Base-by-base conservation (phyloP, 2,329 filamentous ascomycete genomes). In the Fusarium illudens region DNA sequence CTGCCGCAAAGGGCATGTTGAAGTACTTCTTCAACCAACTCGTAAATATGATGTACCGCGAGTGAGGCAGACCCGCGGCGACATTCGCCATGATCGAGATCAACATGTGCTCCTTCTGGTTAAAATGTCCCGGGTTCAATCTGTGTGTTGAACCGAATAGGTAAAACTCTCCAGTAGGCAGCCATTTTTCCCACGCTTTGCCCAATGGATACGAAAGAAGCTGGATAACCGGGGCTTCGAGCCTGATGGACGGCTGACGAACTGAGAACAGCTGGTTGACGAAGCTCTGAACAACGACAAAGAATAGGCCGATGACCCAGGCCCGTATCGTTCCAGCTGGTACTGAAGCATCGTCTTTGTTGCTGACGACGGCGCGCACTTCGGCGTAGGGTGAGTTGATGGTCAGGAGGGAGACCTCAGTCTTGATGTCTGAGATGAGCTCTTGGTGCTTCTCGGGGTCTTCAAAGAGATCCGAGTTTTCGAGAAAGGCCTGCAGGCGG, bases 91-190 rank as follows among this genome's bases (percentile, higher is more conserved):
- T 86, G 65, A 87, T 84, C 4, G 84, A 84, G 33, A 87, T 84
- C n/a, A 88, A 75, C 79, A 86, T 85, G 68, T 89, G 86, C 73
- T 89, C 86, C 71, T 89, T 89, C 68, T 83, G 83, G 51, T 82
- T 85, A 73, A 88, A 88, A 0, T 80, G 81, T 0, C 85, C 84
- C 0, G 86, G 84, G 64, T 87, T 87, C 13, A 87, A 76, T 9
- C 78, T 79, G 62, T 83, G 78, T 10, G 78, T 76, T 1, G 75
- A 64, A 0, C 83, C 83, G 52, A 77, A 77, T 6, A 84, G 54
- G 0, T 77, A 81, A 58, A 86, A 60, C 4, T 81, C 79, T 76
- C 80, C 83, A 53, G 82, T 79, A 0, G 84, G 84, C 0, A 86
- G 69, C 13, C 77, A 64, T 37, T 69, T 79, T 12, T 82, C 82